A percentile compares a stretch with the other conserved stretches of the same genome.
Conservation (phyloP, 169 alveolate genomes). For the Perkinsus chesapeaki region DNA sequence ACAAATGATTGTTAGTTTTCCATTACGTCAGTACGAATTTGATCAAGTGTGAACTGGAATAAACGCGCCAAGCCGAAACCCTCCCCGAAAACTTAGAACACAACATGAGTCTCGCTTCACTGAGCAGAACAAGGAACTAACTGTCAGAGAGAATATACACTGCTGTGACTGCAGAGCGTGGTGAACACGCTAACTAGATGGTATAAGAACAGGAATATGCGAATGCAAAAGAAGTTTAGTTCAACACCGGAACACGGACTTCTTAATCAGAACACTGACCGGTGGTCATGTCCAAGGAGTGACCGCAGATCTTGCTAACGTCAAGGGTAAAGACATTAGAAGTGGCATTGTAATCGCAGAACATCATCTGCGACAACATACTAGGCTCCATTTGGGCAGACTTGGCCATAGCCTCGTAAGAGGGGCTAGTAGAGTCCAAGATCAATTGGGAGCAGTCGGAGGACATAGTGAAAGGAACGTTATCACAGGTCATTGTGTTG, state of each 20-base stretch:
- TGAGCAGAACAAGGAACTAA: neutral
- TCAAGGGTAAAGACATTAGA: neutral
- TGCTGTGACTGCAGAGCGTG: neutral
- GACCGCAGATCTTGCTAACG: neutral
- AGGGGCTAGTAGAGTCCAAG: neutral
- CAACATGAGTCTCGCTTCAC: neutral
- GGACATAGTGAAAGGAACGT: neutral
- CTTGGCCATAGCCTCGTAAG: slow-evolving; percentile 3
- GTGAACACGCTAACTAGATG: neutral
- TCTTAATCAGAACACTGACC: neutral
- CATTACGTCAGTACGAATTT: too few relatives aligned
- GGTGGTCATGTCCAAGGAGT: neutral
- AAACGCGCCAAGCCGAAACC: too few relatives aligned
- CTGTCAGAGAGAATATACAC: neutral
- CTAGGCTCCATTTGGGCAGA: neutral
- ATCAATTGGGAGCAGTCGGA: neutral
- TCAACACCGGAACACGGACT: neutral
- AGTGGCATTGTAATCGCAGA: neutral
- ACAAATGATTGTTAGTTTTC: too few relatives aligned
- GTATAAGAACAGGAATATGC: neutral
- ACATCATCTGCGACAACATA: neutral
- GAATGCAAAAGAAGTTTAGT: neutral
- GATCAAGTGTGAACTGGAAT: too few relatives aligned
- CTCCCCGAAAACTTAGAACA: neutral
- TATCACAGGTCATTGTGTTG: neutral